Evolutionary conservation across 805 yeast species (phyloP), one percentile per base, ranked within the genome.

Genomic region (Barnettozyma populi): DNA sequence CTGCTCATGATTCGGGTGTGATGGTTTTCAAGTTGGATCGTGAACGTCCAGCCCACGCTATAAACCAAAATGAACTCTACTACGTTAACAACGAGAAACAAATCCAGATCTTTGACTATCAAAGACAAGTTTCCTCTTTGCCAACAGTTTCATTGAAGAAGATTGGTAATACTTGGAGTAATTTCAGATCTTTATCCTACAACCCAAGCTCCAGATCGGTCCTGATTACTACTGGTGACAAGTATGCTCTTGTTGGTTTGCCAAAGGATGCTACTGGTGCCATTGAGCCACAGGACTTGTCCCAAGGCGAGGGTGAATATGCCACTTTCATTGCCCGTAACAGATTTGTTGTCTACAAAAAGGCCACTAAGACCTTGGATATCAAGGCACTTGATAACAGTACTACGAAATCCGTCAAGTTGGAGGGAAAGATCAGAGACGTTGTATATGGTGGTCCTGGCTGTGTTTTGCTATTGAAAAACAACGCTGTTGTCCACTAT

Each of bases 1-100:
- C 97, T 27, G 92, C 96, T 59, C 98, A 92, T 69, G 99, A 95
- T 68, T 77, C 90, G 14, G 99, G 99, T 66, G 95, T 90, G 27
- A 90, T 90, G 95, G 96, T 94, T 43, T 95, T 94, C 79, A 94
- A 94, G 71, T 76, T 94, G 52, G 97, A 89, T 66, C 86, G 98
- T 65, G 99, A 94, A 74, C 83, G 99, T 67, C 98, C 99, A 13
- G 95, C 97, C n/a, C 78, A 79, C 59, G 67, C 86, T 5, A 61
- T 80, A 31, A 77, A 75, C 69, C 94, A 86, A 63, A 86, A 86
- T 67, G 81, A 77, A 58, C 67, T 94, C 57, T 78, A 78, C 52
- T 92, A 77, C 62, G 80, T 90, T 59, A 89, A 88, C 67, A 76
- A 79, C 51, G 96, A 89, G 63, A 88, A 85, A 66, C 95, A 89